These are phyloP conservation scores for Letharia columbiana DNA, from an alignment of 495 filamentous ascomycete genomes.

Conservation along the genomic window DNA sequence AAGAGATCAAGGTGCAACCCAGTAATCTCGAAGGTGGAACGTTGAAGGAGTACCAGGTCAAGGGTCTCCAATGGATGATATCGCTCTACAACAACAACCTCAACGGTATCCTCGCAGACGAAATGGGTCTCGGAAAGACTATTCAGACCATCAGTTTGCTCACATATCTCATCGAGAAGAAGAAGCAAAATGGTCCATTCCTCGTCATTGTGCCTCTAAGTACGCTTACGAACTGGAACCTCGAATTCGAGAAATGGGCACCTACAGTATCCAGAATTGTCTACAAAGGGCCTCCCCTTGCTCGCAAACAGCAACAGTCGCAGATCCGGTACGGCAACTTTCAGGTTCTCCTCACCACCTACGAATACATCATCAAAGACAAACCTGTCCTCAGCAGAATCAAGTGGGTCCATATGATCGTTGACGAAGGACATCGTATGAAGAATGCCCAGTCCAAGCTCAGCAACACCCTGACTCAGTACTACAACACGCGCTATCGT, in stretches of 20 bases:
- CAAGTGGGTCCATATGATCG: slow-evolving; percentile 99
- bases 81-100: slow-evolving; percentile 99
- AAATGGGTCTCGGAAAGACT: slow-evolving; percentile 99
- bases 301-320: slow-evolving; percentile 83
- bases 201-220: slow-evolving; percentile 93
- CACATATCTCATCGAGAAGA: slow-evolving; percentile 93
- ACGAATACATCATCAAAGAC: slow-evolving; percentile 99
- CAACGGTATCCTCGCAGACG: slow-evolving; percentile 95
- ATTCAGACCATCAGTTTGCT: slow-evolving; percentile 98
- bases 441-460: slow-evolving; percentile 98
- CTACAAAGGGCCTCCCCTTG: slow-evolving; percentile 89
- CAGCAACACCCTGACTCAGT: slow-evolving; percentile 85
- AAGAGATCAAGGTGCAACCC: slow-evolving; percentile 77
- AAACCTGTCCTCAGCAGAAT: slow-evolving; percentile 89
- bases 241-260: slow-evolving; percentile 99
- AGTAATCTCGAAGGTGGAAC: slow-evolving; percentile 78
- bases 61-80: slow-evolving; percentile 98
- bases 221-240: slow-evolving; percentile 96
- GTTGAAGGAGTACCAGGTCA: slow-evolving; percentile 95
- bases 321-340: slow-evolving; percentile 91
- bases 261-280: slow-evolving; percentile 77
- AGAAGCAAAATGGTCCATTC: slow-evolving; percentile 86
- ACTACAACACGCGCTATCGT: slow-evolving; percentile 89
- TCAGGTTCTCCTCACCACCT: slow-evolving; percentile 93
- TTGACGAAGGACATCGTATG: slow-evolving; percentile 99